phyloP scores from a whole-genome alignment of 305 asterid species.

The Plantago rigida region DNA sequence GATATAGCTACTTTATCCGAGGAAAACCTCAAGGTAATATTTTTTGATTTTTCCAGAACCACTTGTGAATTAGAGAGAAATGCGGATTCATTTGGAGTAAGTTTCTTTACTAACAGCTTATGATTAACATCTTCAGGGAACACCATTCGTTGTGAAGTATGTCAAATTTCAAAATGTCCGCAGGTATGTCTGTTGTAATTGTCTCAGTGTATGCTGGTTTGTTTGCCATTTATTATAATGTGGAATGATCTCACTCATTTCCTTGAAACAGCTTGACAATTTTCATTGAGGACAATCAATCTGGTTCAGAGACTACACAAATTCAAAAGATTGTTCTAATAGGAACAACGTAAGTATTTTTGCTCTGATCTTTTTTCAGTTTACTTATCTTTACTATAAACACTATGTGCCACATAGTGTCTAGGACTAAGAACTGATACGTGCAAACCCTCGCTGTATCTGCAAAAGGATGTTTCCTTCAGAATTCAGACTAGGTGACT shows the following conservation, averaged over 20 bases:
- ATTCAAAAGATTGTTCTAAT: constrained; percentile 74
- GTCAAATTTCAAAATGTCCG: constrained; percentile 96
- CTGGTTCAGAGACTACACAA: constrained; percentile 64
- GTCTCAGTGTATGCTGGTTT: constrained; percentile 1
- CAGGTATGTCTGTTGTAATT: constrained; percentile 45
- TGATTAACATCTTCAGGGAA: constrained; percentile 48
- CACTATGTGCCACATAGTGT: not conserved
- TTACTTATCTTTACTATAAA: not conserved
- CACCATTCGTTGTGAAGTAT: constrained; percentile 67
- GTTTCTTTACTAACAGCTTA: too few relatives aligned
- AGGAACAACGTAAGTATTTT: constrained; percentile 73
- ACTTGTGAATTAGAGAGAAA: not conserved
- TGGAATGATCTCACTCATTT: constrained; percentile 10
- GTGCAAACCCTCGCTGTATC: too few relatives aligned
- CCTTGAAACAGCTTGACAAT: constrained; percentile 63
- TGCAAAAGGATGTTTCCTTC: too few relatives aligned
- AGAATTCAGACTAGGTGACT: too few relatives aligned
- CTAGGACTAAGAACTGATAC: too few relatives aligned
- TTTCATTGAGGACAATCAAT: constrained; percentile 90
- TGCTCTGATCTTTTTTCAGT: constrained; percentile 14
- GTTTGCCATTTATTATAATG: constrained; percentile 4
- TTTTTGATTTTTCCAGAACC: constrained; percentile 15
- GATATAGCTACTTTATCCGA: constrained; percentile 54
- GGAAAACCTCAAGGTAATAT: constrained; percentile 71
- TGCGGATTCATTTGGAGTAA: too few relatives aligned